Conservation (phyloP, 1,139 yeast species). For the Entelexis sorbosivorans region DNA sequence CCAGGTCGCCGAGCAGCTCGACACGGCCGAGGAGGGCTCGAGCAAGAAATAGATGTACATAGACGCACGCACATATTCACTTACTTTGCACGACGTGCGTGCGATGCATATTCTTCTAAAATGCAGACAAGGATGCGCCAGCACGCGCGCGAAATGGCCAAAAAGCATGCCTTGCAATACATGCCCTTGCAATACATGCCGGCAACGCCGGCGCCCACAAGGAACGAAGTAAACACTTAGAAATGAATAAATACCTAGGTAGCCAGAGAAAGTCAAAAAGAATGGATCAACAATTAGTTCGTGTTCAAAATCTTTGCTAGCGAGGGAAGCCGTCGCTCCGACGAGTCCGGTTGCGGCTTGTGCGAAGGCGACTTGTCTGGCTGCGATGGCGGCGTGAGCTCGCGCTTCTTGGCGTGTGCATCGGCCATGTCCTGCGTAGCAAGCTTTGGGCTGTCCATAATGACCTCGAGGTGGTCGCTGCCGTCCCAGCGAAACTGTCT, state of each 20-base stretch:
- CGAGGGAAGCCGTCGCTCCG: slow-evolving; percentile 11
- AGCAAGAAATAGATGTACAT: neutral
- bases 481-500: slow-evolving; percentile 35
- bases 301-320: slow-evolving; percentile 12
- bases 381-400: neutral
- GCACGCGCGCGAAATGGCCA: no score
- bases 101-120: no score
- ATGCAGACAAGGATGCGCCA: no score
- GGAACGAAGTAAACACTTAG: no score
- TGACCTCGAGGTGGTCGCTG: slow-evolving; percentile 24
- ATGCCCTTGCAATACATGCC: no score
- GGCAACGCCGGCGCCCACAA: no score
- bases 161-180: no score
- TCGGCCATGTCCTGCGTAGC: neutral
- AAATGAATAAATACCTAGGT: neutral
- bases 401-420: neutral
- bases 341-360: neutral
- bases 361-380: no score
- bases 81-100: no score
- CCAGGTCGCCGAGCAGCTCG: slow-evolving; percentile 20
- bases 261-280: neutral
- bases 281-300: neutral
- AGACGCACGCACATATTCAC: no score
- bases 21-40: slow-evolving; percentile 5
- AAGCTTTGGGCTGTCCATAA: neutral